Evolutionary conservation across 2,329 filamentous ascomycete species (phyloP).

Genomic region (Claviceps cyperi): DNA sequence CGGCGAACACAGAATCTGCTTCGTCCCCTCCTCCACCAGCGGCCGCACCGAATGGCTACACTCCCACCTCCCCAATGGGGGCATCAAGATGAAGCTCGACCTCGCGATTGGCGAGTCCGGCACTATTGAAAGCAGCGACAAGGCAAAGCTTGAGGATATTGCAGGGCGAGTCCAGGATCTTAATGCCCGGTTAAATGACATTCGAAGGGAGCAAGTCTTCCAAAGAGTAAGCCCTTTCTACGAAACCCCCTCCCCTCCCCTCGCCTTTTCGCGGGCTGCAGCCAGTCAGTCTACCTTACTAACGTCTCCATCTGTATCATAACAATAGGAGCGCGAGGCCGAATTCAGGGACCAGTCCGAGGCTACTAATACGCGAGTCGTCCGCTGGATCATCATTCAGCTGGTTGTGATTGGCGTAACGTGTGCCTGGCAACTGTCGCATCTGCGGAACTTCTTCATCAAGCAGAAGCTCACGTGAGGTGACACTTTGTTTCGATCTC

Average conservation of each 20-base stretch:
- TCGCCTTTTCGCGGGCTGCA: neutral
- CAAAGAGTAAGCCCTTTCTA: constrained; percentile 52
- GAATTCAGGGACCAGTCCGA: constrained; percentile 98
- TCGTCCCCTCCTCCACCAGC: constrained; percentile 65
- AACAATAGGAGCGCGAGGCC: constrained; percentile 72
- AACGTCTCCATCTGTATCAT: neutral
- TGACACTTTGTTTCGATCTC: neutral
- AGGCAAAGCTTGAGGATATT: constrained; percentile 82
- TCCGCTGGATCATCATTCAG: constrained; percentile 90
- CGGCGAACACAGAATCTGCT: constrained; percentile 94
- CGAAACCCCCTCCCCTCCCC: neutral
- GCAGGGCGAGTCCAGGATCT: constrained; percentile 79
- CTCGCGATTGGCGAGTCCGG: constrained; percentile 89
- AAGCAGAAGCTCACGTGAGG: constrained; percentile 91
- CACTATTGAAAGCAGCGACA: constrained; percentile 85
- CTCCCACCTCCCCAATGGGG: constrained; percentile 49
- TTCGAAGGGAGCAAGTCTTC: constrained; percentile 89
- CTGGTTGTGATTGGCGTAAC: constrained; percentile 70
- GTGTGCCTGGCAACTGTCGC: constrained; percentile 93
- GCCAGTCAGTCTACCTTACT: neutral
- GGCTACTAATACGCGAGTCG: constrained; percentile 76
- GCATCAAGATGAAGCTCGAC: constrained; percentile 74
- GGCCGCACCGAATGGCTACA: constrained; percentile 60
- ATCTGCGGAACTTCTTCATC: constrained; percentile 95
- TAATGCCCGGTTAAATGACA: constrained; percentile 74